Evolutionary conservation across 345 rosid genomes (phyloP), one percentile per base, ranked within the genome.

Genomic region (Populus nigra): DNA sequence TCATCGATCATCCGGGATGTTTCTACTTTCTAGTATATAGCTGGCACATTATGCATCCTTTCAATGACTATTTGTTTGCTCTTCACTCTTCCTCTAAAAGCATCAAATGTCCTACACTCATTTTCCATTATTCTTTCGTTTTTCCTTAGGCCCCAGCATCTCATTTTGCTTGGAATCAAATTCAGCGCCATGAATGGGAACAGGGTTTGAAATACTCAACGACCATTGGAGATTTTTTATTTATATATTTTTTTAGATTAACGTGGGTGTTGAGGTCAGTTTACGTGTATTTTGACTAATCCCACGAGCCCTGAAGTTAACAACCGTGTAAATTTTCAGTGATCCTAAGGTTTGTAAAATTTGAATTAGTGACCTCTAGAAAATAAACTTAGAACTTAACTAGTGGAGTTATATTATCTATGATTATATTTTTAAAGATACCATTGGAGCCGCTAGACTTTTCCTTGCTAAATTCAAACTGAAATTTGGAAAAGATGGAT

Each of bases 261-360:
- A 27, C 1, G 1, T 27, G 27, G 27, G 27, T 27, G 1, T 27
- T 27, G 0, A 1, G 27, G 1, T 1, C 27, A 27, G 27, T 27
- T 27, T 27, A 1, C 1, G 27, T 1, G 27, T 1, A 27, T 1
- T 1, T 27, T 1, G 27, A 27, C 1, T 27, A 27, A 27, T 27
- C 1, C 1, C 1, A 27, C 27, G 27, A 1, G 1, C 1, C 27
- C 27, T 27, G 27, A 27, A 27, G 27, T 27, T 27, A 27, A 27
- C 1, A 1, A 27, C 27, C 27, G 1, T 27, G 1, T 27, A 27
- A 27, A 1, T 1, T 27, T 27, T 1, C 1, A 27, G 27, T 27
- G 27, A 27, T 0, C 1, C 27, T 27, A 1, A 27, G 27, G 1
- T 27, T 27, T 27, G 27, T 27, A 1, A 1, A 1, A 27, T 0